A percentile compares a stretch with the other conserved stretches of the same genome.
phyloP scores from a whole-genome alignment of 2,329 filamentous ascomycete genomes.

The Cercospora beticola region DNA sequence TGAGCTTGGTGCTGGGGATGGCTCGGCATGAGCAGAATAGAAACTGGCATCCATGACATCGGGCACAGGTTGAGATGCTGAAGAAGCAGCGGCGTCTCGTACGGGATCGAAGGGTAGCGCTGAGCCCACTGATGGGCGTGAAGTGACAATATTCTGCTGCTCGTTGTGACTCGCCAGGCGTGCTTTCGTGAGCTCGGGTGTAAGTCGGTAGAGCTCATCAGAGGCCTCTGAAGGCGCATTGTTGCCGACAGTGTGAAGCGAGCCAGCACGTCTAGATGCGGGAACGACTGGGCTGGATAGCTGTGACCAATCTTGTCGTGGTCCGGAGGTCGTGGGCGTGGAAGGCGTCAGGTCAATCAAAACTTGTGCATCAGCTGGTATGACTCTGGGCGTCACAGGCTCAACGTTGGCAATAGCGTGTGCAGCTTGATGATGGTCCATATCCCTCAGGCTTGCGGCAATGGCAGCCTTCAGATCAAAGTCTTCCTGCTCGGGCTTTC shows the following conservation, averaged over 20 bases:
- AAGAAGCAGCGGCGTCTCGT: constrained; percentile 32
- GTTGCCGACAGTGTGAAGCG: neutral
- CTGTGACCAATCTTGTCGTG: constrained; percentile 22
- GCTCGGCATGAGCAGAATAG: constrained; percentile 33
- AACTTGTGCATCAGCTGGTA: constrained; percentile 19
- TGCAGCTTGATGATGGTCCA: constrained; percentile 31
- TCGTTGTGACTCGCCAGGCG: constrained; percentile 32
- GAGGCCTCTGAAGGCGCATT: constrained; percentile 21
- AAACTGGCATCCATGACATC: constrained; percentile 32
- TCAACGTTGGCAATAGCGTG: constrained; percentile 25
- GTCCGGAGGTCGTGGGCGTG: constrained; percentile 21
- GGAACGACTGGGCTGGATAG: constrained; percentile 22
- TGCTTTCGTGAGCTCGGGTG: constrained; percentile 37
- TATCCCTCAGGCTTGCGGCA: constrained; percentile 36
- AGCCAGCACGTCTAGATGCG: constrained; percentile 16
- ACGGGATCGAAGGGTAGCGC: constrained; percentile 34
- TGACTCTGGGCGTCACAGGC: constrained; percentile 19
- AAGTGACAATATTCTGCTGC: constrained; percentile 12
- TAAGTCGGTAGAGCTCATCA: constrained; percentile 37
- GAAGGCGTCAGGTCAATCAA: constrained; percentile 33
- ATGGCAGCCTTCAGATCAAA: constrained; percentile 37
- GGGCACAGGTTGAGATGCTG: constrained; percentile 14
- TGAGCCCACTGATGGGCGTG: constrained; percentile 9
- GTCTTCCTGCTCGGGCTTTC: constrained; percentile 29
- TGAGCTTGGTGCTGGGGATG: constrained; percentile 23